These are phyloP conservation scores for Xylaria intraflava DNA, from an alignment of 495 filamentous ascomycete species.

Conservation along the genomic window DNA sequence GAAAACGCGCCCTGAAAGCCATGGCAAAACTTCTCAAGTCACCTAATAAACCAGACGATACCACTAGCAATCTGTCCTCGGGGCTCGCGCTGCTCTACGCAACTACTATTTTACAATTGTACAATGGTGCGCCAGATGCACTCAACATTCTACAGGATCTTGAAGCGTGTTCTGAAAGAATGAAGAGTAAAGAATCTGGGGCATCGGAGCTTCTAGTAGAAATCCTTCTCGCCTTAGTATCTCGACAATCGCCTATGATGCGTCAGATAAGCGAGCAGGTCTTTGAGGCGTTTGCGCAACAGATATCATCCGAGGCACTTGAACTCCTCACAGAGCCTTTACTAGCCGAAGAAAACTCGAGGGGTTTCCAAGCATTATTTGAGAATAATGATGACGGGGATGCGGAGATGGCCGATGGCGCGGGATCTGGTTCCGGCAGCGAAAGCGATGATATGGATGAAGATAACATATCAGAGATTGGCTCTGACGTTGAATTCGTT, in stretches of 20 bases:
- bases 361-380: constrained; percentile 82
- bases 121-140: constrained; percentile 80
- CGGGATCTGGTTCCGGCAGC: constrained; percentile 35
- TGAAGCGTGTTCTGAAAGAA: constrained; percentile 60
- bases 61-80: constrained; percentile 37
- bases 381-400: constrained; percentile 65
- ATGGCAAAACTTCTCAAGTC: constrained; percentile 64
- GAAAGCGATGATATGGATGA: constrained; percentile 31
- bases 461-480: constrained; percentile 30
- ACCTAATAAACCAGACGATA: constrained; percentile 33
- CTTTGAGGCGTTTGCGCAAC: constrained; percentile 67
- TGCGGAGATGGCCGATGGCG: constrained; percentile 35
- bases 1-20: constrained; percentile 56
- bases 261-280: constrained; percentile 81
- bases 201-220: constrained; percentile 74
- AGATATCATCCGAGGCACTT: constrained; percentile 64
- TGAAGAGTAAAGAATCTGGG: constrained; percentile 52
- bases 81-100: constrained; percentile 78
- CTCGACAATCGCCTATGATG: constrained; percentile 77
- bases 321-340: constrained; percentile 69
- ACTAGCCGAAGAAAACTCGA: constrained; percentile 68
- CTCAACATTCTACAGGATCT: constrained; percentile 68
- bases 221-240: constrained; percentile 77
- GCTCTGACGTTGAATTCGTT: constrained; percentile 42
- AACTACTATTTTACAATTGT: constrained; percentile 80